Conservation (phyloP, 345 rosid genomes). For the Microcos paniculata region DNA sequence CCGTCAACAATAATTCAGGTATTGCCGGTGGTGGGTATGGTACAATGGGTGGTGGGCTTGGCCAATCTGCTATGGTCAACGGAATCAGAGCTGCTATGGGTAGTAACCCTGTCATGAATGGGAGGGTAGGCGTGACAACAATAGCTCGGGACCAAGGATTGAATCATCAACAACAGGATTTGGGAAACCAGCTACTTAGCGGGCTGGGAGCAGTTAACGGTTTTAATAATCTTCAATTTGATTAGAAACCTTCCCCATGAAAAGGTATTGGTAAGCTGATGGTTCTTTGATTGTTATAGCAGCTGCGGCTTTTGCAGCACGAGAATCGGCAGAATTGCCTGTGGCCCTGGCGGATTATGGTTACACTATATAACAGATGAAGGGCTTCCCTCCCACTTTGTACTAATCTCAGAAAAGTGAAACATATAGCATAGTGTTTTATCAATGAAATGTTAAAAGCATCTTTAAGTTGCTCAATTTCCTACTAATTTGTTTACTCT, state of each 20-base stretch:
- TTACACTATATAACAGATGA: constrained; percentile 22
- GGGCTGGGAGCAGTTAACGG: constrained; percentile 79
- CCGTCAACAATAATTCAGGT: constrained; percentile 36
- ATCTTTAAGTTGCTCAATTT: constrained; percentile 30
- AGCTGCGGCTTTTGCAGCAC: constrained; percentile 34
- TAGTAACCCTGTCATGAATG: constrained; percentile 65
- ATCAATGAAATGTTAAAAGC: constrained; percentile 43
- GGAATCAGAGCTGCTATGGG: constrained; percentile 68
- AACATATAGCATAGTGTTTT: constrained; percentile 53
- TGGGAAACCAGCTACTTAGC: constrained; percentile 68
- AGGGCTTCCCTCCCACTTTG: constrained; percentile 39
- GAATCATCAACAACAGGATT: constrained; percentile 73
- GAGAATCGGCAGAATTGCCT: constrained; percentile 29
- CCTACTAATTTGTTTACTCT: constrained; percentile 20
- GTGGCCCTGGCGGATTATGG: constrained; percentile 28
- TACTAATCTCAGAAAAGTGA: constrained; percentile 47
- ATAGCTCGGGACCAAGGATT: constrained; percentile 62
- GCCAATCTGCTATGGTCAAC: constrained; percentile 55
- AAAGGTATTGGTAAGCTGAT: neutral
- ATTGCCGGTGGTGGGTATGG: constrained; percentile 48
- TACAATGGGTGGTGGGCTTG: constrained; percentile 54
- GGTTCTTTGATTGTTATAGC: constrained; percentile 15
- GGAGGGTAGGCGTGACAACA: constrained; percentile 53
- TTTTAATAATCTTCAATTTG: constrained; percentile 73
- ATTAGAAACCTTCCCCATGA: constrained; percentile 77